Percentiles rank a stretch among this genome's conserved stretches.
Conservation (phyloP, 2,329 filamentous ascomycete genomes). For the Blastomyces emzantsi region DNA sequence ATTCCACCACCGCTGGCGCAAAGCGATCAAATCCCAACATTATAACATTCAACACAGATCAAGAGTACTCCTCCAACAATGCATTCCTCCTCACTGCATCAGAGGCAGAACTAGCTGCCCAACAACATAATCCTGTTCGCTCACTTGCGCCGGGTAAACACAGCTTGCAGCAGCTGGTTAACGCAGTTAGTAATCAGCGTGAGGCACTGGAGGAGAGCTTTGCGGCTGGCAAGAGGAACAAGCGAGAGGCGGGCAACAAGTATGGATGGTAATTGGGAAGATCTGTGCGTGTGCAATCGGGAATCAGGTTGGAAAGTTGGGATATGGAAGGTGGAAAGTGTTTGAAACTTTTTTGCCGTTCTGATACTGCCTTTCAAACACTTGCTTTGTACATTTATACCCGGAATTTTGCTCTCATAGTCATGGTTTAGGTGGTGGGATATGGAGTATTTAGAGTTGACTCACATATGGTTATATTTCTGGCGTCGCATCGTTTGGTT, state of each 20-base stretch:
- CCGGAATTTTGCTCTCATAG: not conserved
- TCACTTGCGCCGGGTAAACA: constrained; percentile 81
- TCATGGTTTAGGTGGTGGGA: not conserved
- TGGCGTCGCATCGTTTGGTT: not conserved
- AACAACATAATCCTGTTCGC: constrained; percentile 72
- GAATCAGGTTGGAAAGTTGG: not conserved
- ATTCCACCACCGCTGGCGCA: constrained; percentile 23
- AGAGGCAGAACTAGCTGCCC: constrained; percentile 37
- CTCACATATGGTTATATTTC: not conserved
- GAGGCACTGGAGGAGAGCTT: constrained; percentile 90
- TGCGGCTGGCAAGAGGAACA: constrained; percentile 67
- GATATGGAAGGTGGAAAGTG: not conserved
- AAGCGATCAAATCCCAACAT: constrained; percentile 53
- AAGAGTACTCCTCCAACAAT: constrained; percentile 81
- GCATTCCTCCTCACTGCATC: constrained; percentile 60
- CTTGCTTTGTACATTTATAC: not conserved
- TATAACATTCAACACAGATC: constrained; percentile 80
- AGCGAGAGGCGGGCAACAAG: constrained; percentile 67
- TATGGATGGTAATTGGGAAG: constrained; percentile 62
- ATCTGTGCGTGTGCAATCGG: not conserved
- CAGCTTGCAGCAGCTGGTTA: constrained; percentile 77
- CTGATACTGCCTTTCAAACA: not conserved
- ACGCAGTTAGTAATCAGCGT: constrained; percentile 68
- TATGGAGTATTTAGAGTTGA: not conserved
- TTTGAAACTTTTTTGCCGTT: not conserved